Evolutionary conservation across 805 yeast genomes (phyloP), one percentile per base, ranked within the genome.

Genomic region (Pichia nanzhaoensis): DNA sequence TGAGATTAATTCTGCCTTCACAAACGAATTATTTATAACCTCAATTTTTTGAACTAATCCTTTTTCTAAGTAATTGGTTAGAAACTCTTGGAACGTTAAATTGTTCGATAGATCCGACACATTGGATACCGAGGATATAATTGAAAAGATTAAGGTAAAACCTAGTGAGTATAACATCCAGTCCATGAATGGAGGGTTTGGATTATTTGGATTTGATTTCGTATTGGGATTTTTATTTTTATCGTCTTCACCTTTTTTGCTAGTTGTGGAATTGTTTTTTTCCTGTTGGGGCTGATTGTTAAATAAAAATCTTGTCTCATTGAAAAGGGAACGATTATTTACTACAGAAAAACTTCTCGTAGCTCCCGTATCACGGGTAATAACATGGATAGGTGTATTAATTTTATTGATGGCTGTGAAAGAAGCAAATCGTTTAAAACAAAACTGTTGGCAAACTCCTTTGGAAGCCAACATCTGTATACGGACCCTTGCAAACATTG

Each of bases 51-150:
- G 73, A 13, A 93, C 99, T 36, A 78, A 71, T 5, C 89, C 89
- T 55, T 80, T 84, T 50, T 83, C 85, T 49, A 93, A 70, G 56
- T 81, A 82, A 39, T 80, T 72, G 5, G 81, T 70, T 35, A 87
- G 75, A 68, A 93, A 91, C 58, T 91, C 95, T 67, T 93, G 98
- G 83, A 89, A 93, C 2, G 96, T 80, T 48, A 91, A 71, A 57
- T 86, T 61, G 37, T 56, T 51, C 13, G 47, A 37, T 14, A 50
- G 41, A 32, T 53, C 61, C 6, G 48, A 40, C 9, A 43, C 48
- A 5, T 50, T 48, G 2, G 50, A 19, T 8, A 46, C 36, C 8
- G 47, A 35, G 14, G 32, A 45, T 17, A 45, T 30, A n/a, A 45
- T 22, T 18, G 53, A 50, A 30, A 53, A 50, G n/a, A 57, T 37